Evolutionary conservation across 2,329 filamentous ascomycete genomes (phyloP).

Genomic region (Calonectria henricotiae): DNA sequence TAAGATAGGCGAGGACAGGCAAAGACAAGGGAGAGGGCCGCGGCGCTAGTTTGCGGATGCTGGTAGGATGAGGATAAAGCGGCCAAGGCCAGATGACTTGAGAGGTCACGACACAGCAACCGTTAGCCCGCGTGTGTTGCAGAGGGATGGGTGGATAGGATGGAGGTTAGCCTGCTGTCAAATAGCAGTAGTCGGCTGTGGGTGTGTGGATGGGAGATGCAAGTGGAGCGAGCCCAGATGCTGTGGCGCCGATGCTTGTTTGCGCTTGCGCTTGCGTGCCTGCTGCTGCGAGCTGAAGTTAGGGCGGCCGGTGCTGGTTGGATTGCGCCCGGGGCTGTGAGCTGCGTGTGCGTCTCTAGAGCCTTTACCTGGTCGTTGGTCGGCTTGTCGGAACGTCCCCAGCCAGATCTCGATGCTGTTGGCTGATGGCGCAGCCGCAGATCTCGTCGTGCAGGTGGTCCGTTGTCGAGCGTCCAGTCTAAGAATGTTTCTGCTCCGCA

Average conservation of each 20-base stretch:
- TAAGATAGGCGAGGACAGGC: constrained; percentile 17
- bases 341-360: constrained; percentile 5
- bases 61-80: constrained; percentile 18
- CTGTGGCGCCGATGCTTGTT: constrained; percentile 22
- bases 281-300: constrained; percentile 21
- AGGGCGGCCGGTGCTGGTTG: constrained; percentile 4
- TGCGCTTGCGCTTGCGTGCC: constrained; percentile 22
- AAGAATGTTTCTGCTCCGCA: constrained; percentile 33
- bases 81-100: constrained; percentile 28
- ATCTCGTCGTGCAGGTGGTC: constrained; percentile 25
- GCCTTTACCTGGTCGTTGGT: constrained; percentile 21
- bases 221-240: constrained; percentile 23
- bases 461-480: constrained; percentile 20
- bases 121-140: constrained; percentile 27
- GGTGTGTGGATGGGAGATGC: constrained; percentile 26
- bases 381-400: constrained; percentile 14
- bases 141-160: constrained; percentile 24
- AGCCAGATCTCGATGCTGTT: constrained; percentile 28
- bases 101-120: constrained; percentile 32
- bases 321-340: constrained; percentile 10
- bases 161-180: constrained; percentile 30
- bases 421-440: constrained; percentile 30
- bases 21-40: constrained; percentile 8
- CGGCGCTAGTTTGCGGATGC: constrained; percentile 21
- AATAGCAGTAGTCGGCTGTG: constrained; percentile 23